Evolutionary conservation across 495 filamentous ascomycete species (phyloP).

Genomic region (Aspergillus nidulans): DNA sequence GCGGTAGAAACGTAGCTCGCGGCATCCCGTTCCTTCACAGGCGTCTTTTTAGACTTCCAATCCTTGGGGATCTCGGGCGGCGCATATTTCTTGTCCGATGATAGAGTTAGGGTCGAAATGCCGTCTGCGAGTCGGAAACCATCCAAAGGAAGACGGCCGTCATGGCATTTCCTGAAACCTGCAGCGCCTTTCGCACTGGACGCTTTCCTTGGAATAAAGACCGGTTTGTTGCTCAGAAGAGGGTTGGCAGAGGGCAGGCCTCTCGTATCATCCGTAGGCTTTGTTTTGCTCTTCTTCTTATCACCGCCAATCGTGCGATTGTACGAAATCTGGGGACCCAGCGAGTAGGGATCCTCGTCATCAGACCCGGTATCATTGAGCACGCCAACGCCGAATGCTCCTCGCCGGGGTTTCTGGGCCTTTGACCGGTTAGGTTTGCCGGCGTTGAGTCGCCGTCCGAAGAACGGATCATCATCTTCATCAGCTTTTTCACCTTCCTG

Average conservation of each 20-base stretch:
- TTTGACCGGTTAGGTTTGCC: slow-evolving; percentile 34
- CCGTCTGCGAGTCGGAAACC: slow-evolving; percentile 77
- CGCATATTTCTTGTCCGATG: slow-evolving; percentile 58
- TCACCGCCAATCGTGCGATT: slow-evolving; percentile 78
- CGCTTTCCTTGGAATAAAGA: slow-evolving; percentile 74
- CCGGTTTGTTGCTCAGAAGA: slow-evolving; percentile 61
- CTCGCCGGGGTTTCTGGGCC: slow-evolving; percentile 49
- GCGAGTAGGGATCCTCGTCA: slow-evolving; percentile 90
- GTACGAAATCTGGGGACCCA: slow-evolving; percentile 90
- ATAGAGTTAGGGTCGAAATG: slow-evolving; percentile 47
- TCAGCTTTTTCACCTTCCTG: slow-evolving; percentile 37
- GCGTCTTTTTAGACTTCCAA: slow-evolving; percentile 69
- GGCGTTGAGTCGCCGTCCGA: slow-evolving; percentile 30
- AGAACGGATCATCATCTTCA: slow-evolving; percentile 45
- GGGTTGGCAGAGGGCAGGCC: slow-evolving; percentile 52
- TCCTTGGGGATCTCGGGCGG: slow-evolving; percentile 70
- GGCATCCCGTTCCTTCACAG: slow-evolving; percentile 27
- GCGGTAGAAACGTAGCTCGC: slow-evolving; percentile 61
- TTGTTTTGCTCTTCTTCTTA: slow-evolving; percentile 67
- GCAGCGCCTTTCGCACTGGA: slow-evolving; percentile 50
- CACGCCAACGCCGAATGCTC: slow-evolving; percentile 82
- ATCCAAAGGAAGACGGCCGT: slow-evolving; percentile 78
- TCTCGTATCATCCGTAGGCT: slow-evolving; percentile 35
- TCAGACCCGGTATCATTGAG: slow-evolving; percentile 97
- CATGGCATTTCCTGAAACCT: slow-evolving; percentile 75